Evolutionary conservation across 148 eudicot species (phyloP), one percentile per base, ranked within the genome.

Genomic region (Chenopodium album): DNA sequence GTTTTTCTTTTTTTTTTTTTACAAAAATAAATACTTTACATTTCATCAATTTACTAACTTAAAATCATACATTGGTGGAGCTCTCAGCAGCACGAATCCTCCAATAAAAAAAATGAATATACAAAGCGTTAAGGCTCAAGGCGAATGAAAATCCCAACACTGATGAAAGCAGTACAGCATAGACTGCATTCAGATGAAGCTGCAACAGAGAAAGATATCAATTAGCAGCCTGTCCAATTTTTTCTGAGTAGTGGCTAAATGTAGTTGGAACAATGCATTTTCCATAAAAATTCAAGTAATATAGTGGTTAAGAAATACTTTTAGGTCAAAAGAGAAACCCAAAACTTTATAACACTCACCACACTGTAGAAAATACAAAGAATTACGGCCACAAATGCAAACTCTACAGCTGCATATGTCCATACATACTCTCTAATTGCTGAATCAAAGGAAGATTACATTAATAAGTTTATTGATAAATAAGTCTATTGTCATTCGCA

Each of bases 401-500:
- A 93, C 84, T 95, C 97, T 72, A 95, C 88, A 82, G 98, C 98
- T 22, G 98, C 98, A 81, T 86, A 93, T 9, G 93, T 89, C 98
- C 98, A 95, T 78, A 90, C 85, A 81, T 92, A 91, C 85, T 95
- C 97, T 84, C 76, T 92, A 71, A 92, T 92, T 56, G 98, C 98
- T 95, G 97, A 89, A 90, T 68, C 31, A 74, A 86, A 76, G 69
- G 71, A 85, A 81, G 69, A 60, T 68, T 37, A 63, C 29, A 4
- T 69, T 23, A 68, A 73, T 72, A 79, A 23, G 50, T 64, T 68
- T 6, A 10, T 76, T 65, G 34, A 13, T 44, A 62, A 32, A 71
- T 13, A 73, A n/a, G 70, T 80, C 44, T 41, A 41, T 41, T 41
- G 44, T 6, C 29, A 46, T 2, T 62, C 71, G 64, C 19, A 0